Base-by-base conservation (phyloP, 2,329 filamentous ascomycete species). In the Leptographium galeiforme region DNA sequence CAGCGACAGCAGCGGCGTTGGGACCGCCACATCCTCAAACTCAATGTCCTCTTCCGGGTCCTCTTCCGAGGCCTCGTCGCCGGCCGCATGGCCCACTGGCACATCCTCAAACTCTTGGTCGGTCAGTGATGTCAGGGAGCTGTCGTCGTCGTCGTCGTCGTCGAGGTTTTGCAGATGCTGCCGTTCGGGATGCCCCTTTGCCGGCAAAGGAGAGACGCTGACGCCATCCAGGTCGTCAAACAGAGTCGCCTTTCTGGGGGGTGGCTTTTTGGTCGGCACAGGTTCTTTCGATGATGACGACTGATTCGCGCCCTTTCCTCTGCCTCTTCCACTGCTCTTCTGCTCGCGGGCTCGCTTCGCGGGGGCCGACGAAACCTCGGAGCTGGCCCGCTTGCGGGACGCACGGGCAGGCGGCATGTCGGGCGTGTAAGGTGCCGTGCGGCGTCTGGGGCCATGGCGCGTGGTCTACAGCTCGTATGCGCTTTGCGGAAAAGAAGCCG, bases 1-100 rank as follows among this genome's bases (percentile, higher is more conserved):
- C 55, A 59, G 49, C 13, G 56, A 53, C 56, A 53, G 64, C 67
- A 57, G 71, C 64, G 54, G 52, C 11, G 51, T 49, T 64, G 69
- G 68, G 43, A 68, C 62, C 1, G 68, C 64, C 12, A 81, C 77
- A 58, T 79, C 77, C 57, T 83, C 81, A 43, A 82, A 83, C 56
- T 79, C 77, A 6, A 85, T 74, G 50, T 82, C 78, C 40, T 82
- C 79, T 38, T 83, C 77, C 11, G 78, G 76, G 41, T 84, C 25
- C 25, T 70, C 67, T 38, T 63, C 57, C 6, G 39, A 51, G 5
- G 63, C 55, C 1, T 60, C 61, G 16, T 59, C 59, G 6, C 62
- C 60, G 1, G 60, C 39, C 2, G 61, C 60, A 1, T 58, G 36
- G 14, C 50, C 49, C 6, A 61, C 53, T 0, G 70, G 68, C 1